A percentile compares a stretch with the other conserved stretches of the same genome.
Conservation (phyloP, 129 eudicot species). For the Pseudognaphalium luteoalbum region DNA sequence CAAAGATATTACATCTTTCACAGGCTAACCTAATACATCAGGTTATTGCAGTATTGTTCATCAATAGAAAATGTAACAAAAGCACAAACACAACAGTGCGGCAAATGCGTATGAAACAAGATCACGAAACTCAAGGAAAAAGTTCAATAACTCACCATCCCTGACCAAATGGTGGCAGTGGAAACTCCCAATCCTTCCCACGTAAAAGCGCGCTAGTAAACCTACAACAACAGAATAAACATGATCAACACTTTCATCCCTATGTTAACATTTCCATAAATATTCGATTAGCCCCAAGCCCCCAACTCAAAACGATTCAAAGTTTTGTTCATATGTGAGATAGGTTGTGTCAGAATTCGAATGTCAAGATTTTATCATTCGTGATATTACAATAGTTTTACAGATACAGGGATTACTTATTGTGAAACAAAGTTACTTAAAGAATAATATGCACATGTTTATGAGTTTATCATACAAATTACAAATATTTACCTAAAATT, state of each 20-base stretch:
- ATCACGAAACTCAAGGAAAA: neutral
- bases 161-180: constrained; percentile 94
- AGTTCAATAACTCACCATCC: constrained; percentile 69
- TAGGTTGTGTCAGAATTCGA: neutral
- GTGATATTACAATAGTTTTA: neutral
- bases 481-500: constrained; percentile 58
- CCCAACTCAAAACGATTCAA: no score
- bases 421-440: no score
- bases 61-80: constrained; percentile 18
- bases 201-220: constrained; percentile 95
- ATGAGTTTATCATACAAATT: no score
- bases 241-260: neutral
- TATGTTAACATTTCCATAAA: no score
- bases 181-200: constrained; percentile 85
- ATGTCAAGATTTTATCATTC: constrained; percentile 11
- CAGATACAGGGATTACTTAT: neutral
- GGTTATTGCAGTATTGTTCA: constrained; percentile 17
- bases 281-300: no score
- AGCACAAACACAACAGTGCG: constrained; percentile 11
- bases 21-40: neutral
- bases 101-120: constrained; percentile 16
- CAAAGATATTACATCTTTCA: neutral
- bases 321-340: constrained; percentile 3
- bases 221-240: constrained; percentile 41
- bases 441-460: no score